Base-by-base conservation (phyloP, 2,329 filamentous ascomycete species). In the Colletotrichum chlorophyti region DNA sequence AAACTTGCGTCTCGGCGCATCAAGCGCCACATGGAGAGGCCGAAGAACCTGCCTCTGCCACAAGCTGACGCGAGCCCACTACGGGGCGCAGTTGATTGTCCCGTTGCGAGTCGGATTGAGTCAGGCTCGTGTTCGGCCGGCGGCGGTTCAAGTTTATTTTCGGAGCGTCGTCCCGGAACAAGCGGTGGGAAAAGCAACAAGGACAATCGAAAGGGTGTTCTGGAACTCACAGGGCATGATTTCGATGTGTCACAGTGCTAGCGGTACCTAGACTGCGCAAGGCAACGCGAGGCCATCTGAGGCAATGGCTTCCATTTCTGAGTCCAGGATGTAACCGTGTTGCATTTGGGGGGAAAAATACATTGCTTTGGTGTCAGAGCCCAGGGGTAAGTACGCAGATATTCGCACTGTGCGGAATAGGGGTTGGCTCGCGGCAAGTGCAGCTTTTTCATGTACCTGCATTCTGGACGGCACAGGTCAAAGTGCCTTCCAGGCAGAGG, bases 81-180 rank as follows among this genome's bases (percentile, higher is more conserved):
- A 38, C 50, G 55, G 51, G 55, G 55, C 55, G 51, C 55, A 59
- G 55, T 59, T 51, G 37, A 59, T n/a, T n/a, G n/a, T n/a, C n/a
- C n/a, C 55, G 50, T 50, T 21, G 38, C 17, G 24, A 55, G 34
- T 29, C 17, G 37, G 32, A 24, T 43, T 53, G 40, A 52, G 43
- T 54, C 35, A 48, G 55, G 42, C 57, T 59, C 51, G 57, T 45
- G 57, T 59, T 59, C 45, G 38, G 43, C 51, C 38, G 57, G 45
- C 51, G 45, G 57, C 51, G 55, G 51, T 35, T 19, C 45, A 29
- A 49, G 51, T 34, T 57, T 50, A 59, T 55, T 55, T 45, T 59
- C 57, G 57, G 57, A 59, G 24, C 21, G 17, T 55, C 32, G 51
- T 50, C 29, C 57, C 51, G 57, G 37, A 26, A 49, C 46, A 38